A percentile compares a stretch with the other conserved stretches of the same genome.
Evolutionary conservation across 2,329 filamentous ascomycete species (phyloP).

Genomic region (Talaromyces sp.): DNA sequence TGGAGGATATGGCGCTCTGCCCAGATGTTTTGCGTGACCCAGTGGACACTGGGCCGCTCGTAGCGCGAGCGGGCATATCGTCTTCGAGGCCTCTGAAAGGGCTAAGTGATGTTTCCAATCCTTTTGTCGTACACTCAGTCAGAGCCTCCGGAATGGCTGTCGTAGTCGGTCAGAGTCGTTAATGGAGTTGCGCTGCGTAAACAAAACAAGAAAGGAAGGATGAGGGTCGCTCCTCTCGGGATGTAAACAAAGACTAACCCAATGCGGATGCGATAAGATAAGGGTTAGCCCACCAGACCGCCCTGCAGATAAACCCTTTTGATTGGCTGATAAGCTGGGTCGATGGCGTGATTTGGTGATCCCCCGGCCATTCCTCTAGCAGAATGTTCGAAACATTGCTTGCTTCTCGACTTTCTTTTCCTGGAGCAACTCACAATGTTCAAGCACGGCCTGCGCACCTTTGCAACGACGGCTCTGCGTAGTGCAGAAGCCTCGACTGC

Average conservation of each 20-base stretch:
- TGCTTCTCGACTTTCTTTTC: neutral
- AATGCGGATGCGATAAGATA: conserved; percentile 29
- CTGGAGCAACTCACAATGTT: conserved; percentile 55
- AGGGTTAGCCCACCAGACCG: conserved; percentile 29
- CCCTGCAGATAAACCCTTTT: conserved; percentile 24
- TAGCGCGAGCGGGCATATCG: conserved; percentile 41
- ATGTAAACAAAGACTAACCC: conserved; percentile 27
- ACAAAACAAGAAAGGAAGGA: conserved; percentile 35
- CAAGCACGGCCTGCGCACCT: conserved; percentile 63
- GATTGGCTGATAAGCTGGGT: conserved; percentile 22
- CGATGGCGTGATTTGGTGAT: conserved; percentile 11
- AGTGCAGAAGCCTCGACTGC: conserved; percentile 51
- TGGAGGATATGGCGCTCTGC: conserved; percentile 79
- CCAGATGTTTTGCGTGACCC: conserved; percentile 40
- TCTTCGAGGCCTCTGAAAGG: neutral
- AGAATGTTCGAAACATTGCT: neutral
- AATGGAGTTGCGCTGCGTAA: conserved; percentile 26
- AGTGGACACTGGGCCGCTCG: conserved; percentile 37
- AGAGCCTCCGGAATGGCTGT: conserved; percentile 6
- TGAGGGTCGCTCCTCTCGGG: conserved; percentile 28
- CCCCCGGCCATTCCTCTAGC: neutral
- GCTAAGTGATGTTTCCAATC: neutral
- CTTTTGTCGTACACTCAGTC: neutral
- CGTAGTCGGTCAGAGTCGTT: neutral
- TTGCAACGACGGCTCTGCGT: conserved; percentile 62